Conservation (phyloP, 2,329 filamentous ascomycete species). For the Fusarium sororula region DNA sequence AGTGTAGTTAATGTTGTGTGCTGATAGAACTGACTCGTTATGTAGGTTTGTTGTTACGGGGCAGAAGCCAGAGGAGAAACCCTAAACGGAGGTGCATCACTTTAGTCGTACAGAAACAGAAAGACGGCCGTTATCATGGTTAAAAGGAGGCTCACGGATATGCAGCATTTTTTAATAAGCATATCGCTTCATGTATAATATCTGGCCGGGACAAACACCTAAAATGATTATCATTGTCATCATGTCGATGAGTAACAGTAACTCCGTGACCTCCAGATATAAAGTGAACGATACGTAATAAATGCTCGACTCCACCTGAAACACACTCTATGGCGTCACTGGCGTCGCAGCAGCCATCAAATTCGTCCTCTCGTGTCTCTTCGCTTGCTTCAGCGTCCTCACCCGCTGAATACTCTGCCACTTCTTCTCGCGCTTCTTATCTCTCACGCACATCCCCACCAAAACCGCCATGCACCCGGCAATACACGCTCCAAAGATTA, state of each 20-base stretch:
- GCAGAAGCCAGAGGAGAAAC: conserved; percentile 1
- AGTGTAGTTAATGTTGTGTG: rapidly evolving
- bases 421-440: conserved; percentile 4
- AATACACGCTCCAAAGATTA: background rate
- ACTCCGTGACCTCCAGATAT: background rate
- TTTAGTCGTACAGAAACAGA: rapidly evolving
- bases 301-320: too few relatives aligned
- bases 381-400: conserved; percentile 1
- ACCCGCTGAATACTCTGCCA: background rate
- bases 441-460: background rate
- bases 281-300: rapidly evolving
- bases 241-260: background rate
- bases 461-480: conserved; percentile 3
- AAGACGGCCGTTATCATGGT: rapidly evolving
- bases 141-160: rapidly evolving
- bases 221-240: too few relatives aligned
- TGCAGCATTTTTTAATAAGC: too few relatives aligned
- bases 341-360: background rate
- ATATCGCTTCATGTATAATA: background rate
- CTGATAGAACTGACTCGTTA: background rate
- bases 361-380: background rate
- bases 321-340: too few relatives aligned
- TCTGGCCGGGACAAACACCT: background rate
- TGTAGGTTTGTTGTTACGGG: conserved; percentile 8
- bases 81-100: rapidly evolving